Percentiles rank a stretch among this genome's conserved stretches.
Evolutionary conservation across 257 asterid species (phyloP).

Genomic region (Buddleja alternifolia): DNA sequence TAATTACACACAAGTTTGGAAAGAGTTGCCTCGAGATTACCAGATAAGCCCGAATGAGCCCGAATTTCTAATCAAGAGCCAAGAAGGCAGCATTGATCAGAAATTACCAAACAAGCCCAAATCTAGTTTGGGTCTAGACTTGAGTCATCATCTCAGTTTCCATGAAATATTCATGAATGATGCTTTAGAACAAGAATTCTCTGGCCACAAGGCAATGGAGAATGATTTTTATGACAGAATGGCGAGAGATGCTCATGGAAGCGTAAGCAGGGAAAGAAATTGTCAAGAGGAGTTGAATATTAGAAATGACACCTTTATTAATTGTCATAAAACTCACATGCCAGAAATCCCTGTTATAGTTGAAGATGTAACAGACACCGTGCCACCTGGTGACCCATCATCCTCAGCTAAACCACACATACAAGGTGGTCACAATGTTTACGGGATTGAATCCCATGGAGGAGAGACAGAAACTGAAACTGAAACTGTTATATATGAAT

Average conservation of each 20-base stretch:
- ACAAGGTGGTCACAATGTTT: conserved; percentile 46
- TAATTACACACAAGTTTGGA: conserved; percentile 26
- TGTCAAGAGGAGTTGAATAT: conserved; percentile 30
- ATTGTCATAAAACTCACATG: conserved; percentile 19
- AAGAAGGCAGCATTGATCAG: conserved; percentile 31
- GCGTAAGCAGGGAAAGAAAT: conserved; percentile 18
- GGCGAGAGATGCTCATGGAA: conserved; percentile 22
- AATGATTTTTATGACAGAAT: background rate
- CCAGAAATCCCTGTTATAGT: conserved; percentile 37
- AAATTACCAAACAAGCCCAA: background rate
- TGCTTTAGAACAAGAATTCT: background rate
- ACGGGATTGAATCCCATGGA: conserved; percentile 44
- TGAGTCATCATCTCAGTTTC: background rate
- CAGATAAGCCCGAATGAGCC: conserved; percentile 35
- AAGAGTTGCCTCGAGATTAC: conserved; percentile 31
- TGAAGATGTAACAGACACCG: conserved; percentile 50
- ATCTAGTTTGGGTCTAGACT: background rate
- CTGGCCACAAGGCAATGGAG: background rate
- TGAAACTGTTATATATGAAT: conserved; percentile 44
- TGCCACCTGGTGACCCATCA: conserved; percentile 39
- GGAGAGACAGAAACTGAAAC: conserved; percentile 56
- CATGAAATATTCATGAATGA: background rate
- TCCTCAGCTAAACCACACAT: conserved; percentile 38
- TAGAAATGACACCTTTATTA: conserved; percentile 30
- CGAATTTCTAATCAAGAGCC: conserved; percentile 43